Base-by-base conservation (phyloP, 306 rosid genomes). In the Prunus padus region DNA sequence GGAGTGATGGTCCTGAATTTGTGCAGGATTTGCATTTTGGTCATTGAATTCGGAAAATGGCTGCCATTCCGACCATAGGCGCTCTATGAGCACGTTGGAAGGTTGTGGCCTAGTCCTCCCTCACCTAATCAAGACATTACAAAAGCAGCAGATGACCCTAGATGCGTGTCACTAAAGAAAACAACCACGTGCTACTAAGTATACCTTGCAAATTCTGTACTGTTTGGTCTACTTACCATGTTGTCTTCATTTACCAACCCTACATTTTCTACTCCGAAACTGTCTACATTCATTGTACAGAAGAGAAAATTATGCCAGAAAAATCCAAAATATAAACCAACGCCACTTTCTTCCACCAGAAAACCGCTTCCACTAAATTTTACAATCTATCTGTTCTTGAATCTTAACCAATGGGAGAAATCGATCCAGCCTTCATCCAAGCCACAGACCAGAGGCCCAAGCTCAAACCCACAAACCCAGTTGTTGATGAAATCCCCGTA, bases 381-480 rank as follows among this genome's bases (percentile, higher is more conserved):
- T 31, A 14, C 65, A 37, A 37, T 26, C 30, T 3, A 49, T 28
- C 50, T 37, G 52, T 61, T 5, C 66, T 22, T 33, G 73, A 11
- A 44, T 49, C 50, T 20, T 9, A 62, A 64, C 56, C 80, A 69
- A 90, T 91, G 96, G 96, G 84, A 87, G 88, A 82, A 46, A 51
- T 86, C 0, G 90, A 92, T 57, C 76, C 82, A 11, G 83, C 89
- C 47, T 89, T 88, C 84, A 56, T 92, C 62, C 96, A 85, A 82
- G 82, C 84, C 46, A 61, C 71, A 4, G 78, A 88, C 4, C 90
- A 86, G 67, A 69, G 91, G 52, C 93, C 97, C 0, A 73, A 77
- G 11, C 85, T 68, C 55, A 20, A 73, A 44, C 26, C 87, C 30
- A 12, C 63, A 11, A 45, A 30, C 49, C 44, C 47, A 10, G 74